Evolutionary conservation across 805 yeast genomes (phyloP), one percentile per base, ranked within the genome.

Genomic region (Metschnikowia borealis): DNA sequence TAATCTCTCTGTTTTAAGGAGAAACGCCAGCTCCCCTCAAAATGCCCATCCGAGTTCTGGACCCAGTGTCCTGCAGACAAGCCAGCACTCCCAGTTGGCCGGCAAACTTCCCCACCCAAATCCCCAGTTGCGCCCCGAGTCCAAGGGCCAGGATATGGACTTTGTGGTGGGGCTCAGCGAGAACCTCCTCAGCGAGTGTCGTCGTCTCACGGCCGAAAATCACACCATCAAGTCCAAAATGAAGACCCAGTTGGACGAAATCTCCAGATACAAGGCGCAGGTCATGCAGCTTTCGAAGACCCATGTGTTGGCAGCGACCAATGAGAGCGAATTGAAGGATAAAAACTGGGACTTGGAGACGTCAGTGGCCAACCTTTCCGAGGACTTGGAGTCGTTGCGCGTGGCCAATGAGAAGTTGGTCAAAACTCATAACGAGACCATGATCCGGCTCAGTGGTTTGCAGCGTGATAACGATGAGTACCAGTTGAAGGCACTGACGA

Each of bases 141-240:
- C 73, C 7, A 74, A 72, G 51, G 81, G 82, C 18, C 81, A 81
- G 55, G 87, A 85, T 52, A 81, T 85, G 71, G 81, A 82, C 61
- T 86, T 86, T 61, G 82, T 85, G 14, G 85, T 85, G 51, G 89
- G 87, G 3, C 66, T 87, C 49, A 83, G 89, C 67, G 92, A 87
- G 58, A 85, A 84, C 50, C 68, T 87, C 54, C 73, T 87, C 15
- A 69, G 78, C 40, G 89, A 87, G 63, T 85, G 90, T 59, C 78
- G 91, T 56, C 75, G 85, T 53, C 71, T 87, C 49, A 84, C 81
- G 48, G 83, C 86, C 23, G 89, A 85, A 51, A 83, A 80, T 62
- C 74, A 74, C 47, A 69, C 67, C 54, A 71, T 75, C 54, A 75
- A 77, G 52, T 54, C 63, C 15, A 73, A 71, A 54, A 58, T 82